A percentile compares a stretch with the other conserved stretches of the same genome.
Evolutionary conservation across 1,139 yeast species (phyloP).

Genomic region (Zhuliangozyma blackwelliae): DNA sequence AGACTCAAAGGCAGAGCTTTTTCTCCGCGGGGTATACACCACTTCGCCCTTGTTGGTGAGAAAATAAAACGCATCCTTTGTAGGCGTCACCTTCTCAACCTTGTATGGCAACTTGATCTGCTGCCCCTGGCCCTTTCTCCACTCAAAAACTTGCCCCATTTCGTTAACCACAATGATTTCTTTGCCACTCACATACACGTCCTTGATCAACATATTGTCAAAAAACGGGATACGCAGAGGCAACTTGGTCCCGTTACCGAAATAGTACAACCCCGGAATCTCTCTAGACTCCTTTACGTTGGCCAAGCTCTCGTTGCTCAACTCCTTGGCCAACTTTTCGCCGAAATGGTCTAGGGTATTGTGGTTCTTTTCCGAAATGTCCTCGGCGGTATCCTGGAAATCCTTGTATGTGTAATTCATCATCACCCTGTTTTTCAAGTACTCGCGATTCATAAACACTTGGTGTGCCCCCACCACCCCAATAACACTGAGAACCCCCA

Average conservation of each 20-base stretch:
- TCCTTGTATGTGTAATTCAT: slow-evolving; percentile 28
- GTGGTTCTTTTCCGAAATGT: slow-evolving; percentile 24
- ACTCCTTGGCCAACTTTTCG: slow-evolving; percentile 25
- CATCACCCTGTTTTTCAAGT: slow-evolving; percentile 18
- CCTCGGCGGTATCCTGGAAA: slow-evolving; percentile 21
- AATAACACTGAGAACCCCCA: slow-evolving; percentile 29
- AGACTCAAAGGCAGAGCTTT: too few species aligned
- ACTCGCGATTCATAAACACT: slow-evolving; percentile 38
- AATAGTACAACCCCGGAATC: slow-evolving; percentile 34
- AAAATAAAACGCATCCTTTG: slow-evolving; percentile 53
- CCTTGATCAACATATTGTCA: slow-evolving; percentile 56
- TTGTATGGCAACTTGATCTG: slow-evolving; percentile 35
- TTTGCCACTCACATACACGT: slow-evolving; percentile 44
- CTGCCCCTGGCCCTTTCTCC: slow-evolving; percentile 43
- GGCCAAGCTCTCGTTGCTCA: slow-evolving; percentile 24
- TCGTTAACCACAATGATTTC: slow-evolving; percentile 62
- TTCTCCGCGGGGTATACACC: slow-evolving; percentile 18
- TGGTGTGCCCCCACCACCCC: slow-evolving; percentile 37
- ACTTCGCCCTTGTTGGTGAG: slow-evolving; percentile 52
- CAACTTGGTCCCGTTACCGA: slow-evolving; percentile 35
- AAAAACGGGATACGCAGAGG: slow-evolving; percentile 65
- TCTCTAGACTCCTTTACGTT: slow-evolving; percentile 22
- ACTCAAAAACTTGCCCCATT: slow-evolving; percentile 72
- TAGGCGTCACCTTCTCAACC: slow-evolving; percentile 49
- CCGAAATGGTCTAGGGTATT: slow-evolving; percentile 23